A percentile compares a stretch with the other conserved stretches of the same genome.
Conservation (phyloP, 345 rosid species). For the Gossypium stocksii region DNA sequence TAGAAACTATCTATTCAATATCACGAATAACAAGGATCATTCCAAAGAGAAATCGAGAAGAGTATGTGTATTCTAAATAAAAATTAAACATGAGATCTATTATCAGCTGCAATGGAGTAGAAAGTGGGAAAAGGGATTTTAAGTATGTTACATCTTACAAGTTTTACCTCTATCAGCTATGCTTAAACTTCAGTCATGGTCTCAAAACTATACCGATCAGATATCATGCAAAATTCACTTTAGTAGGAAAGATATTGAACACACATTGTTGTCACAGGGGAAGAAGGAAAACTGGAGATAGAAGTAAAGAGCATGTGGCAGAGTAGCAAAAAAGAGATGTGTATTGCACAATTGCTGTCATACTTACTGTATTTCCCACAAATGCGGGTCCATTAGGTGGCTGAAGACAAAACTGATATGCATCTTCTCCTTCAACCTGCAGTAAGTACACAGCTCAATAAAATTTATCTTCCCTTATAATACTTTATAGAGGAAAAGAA, state of each 20-base stretch:
- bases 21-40: neutral
- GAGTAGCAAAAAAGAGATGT: neutral
- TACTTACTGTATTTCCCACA: constrained; percentile 79
- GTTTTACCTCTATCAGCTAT: neutral
- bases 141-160: neutral
- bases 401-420: constrained; percentile 88
- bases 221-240: constrained; percentile 8
- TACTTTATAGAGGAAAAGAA: neutral
- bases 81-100: neutral
- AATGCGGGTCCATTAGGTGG: constrained; percentile 83
- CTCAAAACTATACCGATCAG: neutral
- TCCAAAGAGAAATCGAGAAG: neutral
- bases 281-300: neutral
- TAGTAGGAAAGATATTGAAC: neutral
- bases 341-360: neutral
- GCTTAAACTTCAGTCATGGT: constrained; percentile 5
- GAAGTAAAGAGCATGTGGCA: neutral
- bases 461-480: neutral
- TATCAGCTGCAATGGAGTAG: neutral
- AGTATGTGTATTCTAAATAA: neutral
- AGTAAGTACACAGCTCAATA: constrained; percentile 13
- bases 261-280: neutral
- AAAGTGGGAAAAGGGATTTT: neutral
- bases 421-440: constrained; percentile 76
- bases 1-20: neutral